Percentiles rank a stretch among this genome's conserved stretches.
Conservation (phyloP, 78 protist genomes). For the Trichosphaerium sp. region DNA sequence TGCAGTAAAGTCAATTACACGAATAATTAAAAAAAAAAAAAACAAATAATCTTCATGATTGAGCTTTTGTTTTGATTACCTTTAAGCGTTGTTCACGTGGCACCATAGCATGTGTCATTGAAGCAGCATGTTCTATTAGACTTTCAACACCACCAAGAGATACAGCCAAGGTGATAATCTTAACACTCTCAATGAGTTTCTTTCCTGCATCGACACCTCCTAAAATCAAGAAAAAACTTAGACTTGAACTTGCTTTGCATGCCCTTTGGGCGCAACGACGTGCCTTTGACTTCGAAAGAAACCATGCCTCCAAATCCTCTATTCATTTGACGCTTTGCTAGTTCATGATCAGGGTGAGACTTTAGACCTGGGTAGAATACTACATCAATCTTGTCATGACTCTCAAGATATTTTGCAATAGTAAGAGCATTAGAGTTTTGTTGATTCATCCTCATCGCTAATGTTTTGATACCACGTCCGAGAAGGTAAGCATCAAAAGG, state of each 20-base stretch:
- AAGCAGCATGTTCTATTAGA: slow-evolving; percentile 32
- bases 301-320: slow-evolving; percentile 29
- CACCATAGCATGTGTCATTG: slow-evolving; percentile 42
- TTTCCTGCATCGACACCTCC: slow-evolving; percentile 29
- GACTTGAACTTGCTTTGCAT: too few relatives aligned
- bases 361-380: slow-evolving; percentile 42
- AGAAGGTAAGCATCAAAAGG: slow-evolving; percentile 39
- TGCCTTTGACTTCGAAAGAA: slow-evolving; percentile 34
- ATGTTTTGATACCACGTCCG: slow-evolving; percentile 38
- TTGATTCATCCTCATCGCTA: slow-evolving; percentile 38
- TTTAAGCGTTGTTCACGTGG: slow-evolving; percentile 7
- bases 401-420: slow-evolving; percentile 30
- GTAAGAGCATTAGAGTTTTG: slow-evolving; percentile 23
- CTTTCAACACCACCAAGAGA: slow-evolving; percentile 53
- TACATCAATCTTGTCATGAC: slow-evolving; percentile 37
- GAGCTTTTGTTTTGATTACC: too few relatives aligned
- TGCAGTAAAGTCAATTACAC: too few relatives aligned
- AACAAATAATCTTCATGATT: too few relatives aligned
- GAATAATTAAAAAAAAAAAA: too few relatives aligned
- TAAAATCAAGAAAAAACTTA: background rate
- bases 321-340: slow-evolving; percentile 26
- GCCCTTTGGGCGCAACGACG: too few relatives aligned
- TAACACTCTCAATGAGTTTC: background rate
- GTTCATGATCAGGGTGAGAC: slow-evolving; percentile 38
- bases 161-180: slow-evolving; percentile 34